These are phyloP conservation scores for Leavenworthia alabamica DNA, from an alignment of 345 rosid genomes.

Conservation along the genomic window DNA sequence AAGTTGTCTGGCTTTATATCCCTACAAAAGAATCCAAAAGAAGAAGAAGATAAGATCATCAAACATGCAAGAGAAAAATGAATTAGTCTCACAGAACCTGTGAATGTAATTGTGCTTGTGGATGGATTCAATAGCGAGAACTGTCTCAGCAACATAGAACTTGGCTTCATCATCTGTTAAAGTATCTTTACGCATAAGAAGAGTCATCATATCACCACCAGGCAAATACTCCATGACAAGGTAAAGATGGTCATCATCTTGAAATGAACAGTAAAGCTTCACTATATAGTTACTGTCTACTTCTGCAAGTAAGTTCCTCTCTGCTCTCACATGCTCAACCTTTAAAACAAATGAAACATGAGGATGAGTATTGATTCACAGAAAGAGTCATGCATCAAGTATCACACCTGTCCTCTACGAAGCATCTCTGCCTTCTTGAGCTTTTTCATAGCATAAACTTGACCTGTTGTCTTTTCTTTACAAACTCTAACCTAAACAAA, in stretches of 20 bases:
- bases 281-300: slow-evolving; percentile 58
- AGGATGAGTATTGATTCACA: too few relatives aligned
- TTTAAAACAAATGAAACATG: slow-evolving; percentile 4
- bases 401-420: slow-evolving; percentile 88
- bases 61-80: neutral
- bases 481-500: slow-evolving; percentile 94
- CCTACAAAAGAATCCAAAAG: slow-evolving; percentile 25
- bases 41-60: neutral
- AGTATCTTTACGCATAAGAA: slow-evolving; percentile 64
- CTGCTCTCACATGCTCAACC: slow-evolving; percentile 73
- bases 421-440: slow-evolving; percentile 93
- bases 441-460: slow-evolving; percentile 95
- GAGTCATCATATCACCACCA: slow-evolving; percentile 68
- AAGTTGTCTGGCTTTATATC: slow-evolving; percentile 64
- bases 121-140: slow-evolving; percentile 60
- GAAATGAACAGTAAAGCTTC: slow-evolving; percentile 53
- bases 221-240: slow-evolving; percentile 64
- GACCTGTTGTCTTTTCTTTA: slow-evolving; percentile 76
- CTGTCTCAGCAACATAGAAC: slow-evolving; percentile 67
- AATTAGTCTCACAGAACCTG: slow-evolving; percentile 32
- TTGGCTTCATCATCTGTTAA: slow-evolving; percentile 56
- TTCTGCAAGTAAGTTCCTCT: slow-evolving; percentile 60
- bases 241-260: slow-evolving; percentile 57
- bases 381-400: neutral
- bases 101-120: slow-evolving; percentile 60